Evolutionary conservation across 305 asterid genomes (phyloP), one percentile per base, ranked within the genome.

Genomic region (Fraxinus xanthoxyloides): DNA sequence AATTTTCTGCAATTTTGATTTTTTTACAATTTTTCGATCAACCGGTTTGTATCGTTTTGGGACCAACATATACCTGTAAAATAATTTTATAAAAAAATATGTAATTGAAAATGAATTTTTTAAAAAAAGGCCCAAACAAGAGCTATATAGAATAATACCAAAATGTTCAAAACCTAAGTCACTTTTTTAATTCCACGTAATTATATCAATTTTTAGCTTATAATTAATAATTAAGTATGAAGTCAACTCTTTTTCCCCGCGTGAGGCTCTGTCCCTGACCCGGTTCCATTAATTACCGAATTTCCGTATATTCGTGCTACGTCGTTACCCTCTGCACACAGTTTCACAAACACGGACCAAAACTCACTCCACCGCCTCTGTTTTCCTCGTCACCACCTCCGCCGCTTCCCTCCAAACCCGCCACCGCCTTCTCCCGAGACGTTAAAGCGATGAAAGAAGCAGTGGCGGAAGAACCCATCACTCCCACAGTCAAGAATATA

Each of bases 371-470:
- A 28, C 74, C 10, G 74, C 74, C 21, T 67, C 36, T 17, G 74
- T 13, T 3, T 7, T 65, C 21, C 38, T 8, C n/a, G 35, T n/a
- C 73, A 4, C 73, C 73, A 1, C n/a, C n/a, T 65, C 36, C 35
- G 21, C 19, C 36, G 15, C 28, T 28, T 5, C 15, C 61, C 59
- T 24, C 67, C 36, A 12, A 15, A 34, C 43, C 54, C 51, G 35
- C 31, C 76, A 15, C 7, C 61, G 36, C 3, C 77, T 28, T 69
- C 23, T 28, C 43, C 76, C 13, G 17, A 70, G 76, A 6, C 15
- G 75, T 13, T 31, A 2, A 70, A 31, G 76, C 76, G 46, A 94
- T 94, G 98, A 86, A 91, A 84, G 92, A 86, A 15, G 36, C 85
- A 4, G 84, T 77, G 17, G 82, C 34, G 2, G 85, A 83, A 72